Conservation (phyloP, 2,329 filamentous ascomycete species). For the Colletotrichum sojae region DNA sequence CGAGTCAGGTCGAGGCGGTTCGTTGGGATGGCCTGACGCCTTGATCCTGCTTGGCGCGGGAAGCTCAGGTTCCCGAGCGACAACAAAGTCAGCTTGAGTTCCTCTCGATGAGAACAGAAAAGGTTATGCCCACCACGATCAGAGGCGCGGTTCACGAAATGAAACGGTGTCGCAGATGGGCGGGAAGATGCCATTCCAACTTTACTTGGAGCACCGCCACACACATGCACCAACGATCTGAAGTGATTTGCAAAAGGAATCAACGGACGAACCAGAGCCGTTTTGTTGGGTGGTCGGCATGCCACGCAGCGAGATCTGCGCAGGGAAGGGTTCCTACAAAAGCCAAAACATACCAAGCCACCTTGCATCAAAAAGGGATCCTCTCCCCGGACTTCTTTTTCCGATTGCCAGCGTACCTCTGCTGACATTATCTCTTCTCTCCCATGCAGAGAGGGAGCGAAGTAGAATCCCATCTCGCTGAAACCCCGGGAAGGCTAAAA, state of each 20-base stretch:
- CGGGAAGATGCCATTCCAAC: background rate
- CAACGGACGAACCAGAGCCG: conserved; percentile 27
- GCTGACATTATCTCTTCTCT: no score
- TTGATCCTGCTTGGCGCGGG: conserved; percentile 7
- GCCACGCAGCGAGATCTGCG: conserved; percentile 13
- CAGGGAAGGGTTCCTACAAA: conserved; percentile 30
- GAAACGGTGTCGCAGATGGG: background rate
- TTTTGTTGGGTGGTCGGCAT: background rate
- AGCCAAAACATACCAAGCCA: conserved; percentile 23
- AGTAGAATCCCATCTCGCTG: no score
- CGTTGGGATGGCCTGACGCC: background rate
- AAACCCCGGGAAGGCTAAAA: no score
- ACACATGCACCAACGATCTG: background rate
- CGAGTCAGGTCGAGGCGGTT: conserved; percentile 18
- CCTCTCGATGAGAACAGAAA: background rate
- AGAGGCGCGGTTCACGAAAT: no score
- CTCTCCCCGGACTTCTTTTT: no score
- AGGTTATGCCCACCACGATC: background rate
- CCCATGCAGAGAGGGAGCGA: no score
- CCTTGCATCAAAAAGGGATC: background rate
- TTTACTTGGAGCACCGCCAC: conserved; percentile 11
- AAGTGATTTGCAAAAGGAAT: conserved; percentile 15
- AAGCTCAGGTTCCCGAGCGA: conserved; percentile 3
- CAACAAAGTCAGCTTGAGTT: background rate
- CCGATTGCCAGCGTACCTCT: no score